Evolutionary conservation across 768 basidiomycete species (phyloP).

Genomic region (Gloeostereum incarnatum): DNA sequence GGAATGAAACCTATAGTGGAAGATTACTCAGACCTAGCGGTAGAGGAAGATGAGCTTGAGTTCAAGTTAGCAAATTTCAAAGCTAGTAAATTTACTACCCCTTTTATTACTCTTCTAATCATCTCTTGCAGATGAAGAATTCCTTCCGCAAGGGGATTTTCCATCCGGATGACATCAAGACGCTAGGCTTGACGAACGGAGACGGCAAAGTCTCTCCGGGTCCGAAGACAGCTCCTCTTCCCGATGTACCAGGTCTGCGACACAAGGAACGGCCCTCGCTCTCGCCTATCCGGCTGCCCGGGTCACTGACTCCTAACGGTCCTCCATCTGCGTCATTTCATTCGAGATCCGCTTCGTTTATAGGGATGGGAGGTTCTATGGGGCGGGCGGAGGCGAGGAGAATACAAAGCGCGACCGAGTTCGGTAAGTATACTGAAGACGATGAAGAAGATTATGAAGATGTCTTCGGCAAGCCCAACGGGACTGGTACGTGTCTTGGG

Average conservation of each 20-base stretch:
- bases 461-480: slow-evolving; percentile 76
- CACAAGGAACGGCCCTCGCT: slow-evolving; percentile 41
- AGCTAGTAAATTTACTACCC: slow-evolving; percentile 17
- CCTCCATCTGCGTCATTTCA: slow-evolving; percentile 20
- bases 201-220: slow-evolving; percentile 31
- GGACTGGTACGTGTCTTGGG: slow-evolving; percentile 40
- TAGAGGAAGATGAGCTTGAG: slow-evolving; percentile 46
- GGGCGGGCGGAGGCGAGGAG: slow-evolving; percentile 51
- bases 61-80: slow-evolving; percentile 52
- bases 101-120: background rate
- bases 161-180: slow-evolving; percentile 59
- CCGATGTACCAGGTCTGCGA: too few relatives aligned
- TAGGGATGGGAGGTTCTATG: slow-evolving; percentile 47
- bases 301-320: slow-evolving; percentile 1
- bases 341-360: slow-evolving; percentile 51
- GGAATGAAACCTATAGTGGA: slow-evolving; percentile 44
- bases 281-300: slow-evolving; percentile 21
- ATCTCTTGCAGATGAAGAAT: slow-evolving; percentile 22
- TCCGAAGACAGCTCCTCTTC: slow-evolving; percentile 38
- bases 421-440: slow-evolving; percentile 81
- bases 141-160: slow-evolving; percentile 42
- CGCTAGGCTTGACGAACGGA: slow-evolving; percentile 27
- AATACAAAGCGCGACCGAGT: slow-evolving; percentile 49
- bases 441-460: slow-evolving; percentile 94
- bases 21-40: slow-evolving; percentile 64